Percentiles rank a stretch among this genome's conserved stretches.
These are phyloP conservation scores for Colletotrichum gloeosporioides DNA, from an alignment of 2,329 filamentous ascomycete species.

Conservation along the genomic window DNA sequence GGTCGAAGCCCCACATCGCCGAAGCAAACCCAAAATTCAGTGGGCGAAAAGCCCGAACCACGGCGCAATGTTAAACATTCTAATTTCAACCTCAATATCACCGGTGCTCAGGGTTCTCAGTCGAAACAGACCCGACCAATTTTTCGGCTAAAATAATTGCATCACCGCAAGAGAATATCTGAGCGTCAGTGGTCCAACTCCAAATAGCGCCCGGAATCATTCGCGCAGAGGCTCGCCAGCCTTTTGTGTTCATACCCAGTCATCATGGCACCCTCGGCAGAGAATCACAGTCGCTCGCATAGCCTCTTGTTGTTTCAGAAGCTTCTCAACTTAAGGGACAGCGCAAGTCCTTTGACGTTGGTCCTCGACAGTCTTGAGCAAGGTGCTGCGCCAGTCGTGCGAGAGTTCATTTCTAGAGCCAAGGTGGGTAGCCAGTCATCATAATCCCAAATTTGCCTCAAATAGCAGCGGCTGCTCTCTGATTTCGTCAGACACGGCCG, in stretches of 20 bases:
- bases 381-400: conserved; percentile 70
- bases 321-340: conserved; percentile 78
- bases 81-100: not conserved
- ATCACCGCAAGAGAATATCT: not conserved
- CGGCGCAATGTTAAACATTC: not conserved
- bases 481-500: not conserved
- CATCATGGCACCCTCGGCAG: conserved; percentile 60
- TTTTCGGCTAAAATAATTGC: not conserved
- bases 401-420: conserved; percentile 77
- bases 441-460: not conserved
- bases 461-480: not conserved
- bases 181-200: not conserved
- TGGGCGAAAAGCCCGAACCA: conserved; percentile 12
- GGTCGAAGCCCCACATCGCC: conserved; percentile 17
- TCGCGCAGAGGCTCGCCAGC: not conserved
- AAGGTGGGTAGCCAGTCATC: conserved; percentile 55
- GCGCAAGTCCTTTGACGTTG: conserved; percentile 84
- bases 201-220: not conserved
- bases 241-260: not conserved
- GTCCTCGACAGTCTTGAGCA: conserved; percentile 87
- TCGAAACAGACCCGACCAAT: not conserved
- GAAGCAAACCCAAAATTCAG: conserved; percentile 12
- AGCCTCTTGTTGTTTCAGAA: conserved; percentile 85
- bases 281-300: conserved; percentile 78
- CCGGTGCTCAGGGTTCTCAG: not conserved